phyloP scores from a whole-genome alignment of 2,329 filamentous ascomycete genomes.

The Ilyonectria sp. region DNA sequence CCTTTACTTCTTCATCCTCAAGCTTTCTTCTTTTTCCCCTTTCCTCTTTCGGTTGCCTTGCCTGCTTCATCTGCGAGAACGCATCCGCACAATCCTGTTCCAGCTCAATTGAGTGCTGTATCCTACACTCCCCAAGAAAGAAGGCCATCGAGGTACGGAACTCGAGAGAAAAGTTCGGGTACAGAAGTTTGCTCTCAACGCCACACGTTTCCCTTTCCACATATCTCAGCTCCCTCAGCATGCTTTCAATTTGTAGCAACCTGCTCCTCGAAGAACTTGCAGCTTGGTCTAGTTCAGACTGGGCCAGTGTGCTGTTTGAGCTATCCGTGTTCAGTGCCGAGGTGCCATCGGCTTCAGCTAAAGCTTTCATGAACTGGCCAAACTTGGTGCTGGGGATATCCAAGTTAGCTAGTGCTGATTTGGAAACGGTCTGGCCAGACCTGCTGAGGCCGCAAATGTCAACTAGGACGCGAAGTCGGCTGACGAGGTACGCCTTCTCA shows the following conservation, averaged over 20 bases:
- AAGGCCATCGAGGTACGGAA: conserved; percentile 52
- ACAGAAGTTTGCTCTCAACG: conserved; percentile 55
- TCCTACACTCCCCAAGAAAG: conserved; percentile 45
- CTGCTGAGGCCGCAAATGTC: conserved; percentile 53
- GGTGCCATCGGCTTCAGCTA: conserved; percentile 35
- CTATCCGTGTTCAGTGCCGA: conserved; percentile 21
- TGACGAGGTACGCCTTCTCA: conserved; percentile 47
- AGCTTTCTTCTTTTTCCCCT: not conserved
- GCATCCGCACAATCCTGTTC: conserved; percentile 39
- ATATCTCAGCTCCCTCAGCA: conserved; percentile 51
- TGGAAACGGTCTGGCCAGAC: conserved; percentile 19
- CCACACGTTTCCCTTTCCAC: conserved; percentile 49
- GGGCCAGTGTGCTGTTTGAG: not conserved
- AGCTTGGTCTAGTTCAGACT: conserved; percentile 2
- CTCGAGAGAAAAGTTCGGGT: conserved; percentile 45
- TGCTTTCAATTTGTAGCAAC: conserved; percentile 53
- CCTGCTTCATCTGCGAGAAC: conserved; percentile 22
- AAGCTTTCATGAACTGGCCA: conserved; percentile 40
- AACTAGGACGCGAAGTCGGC: conserved; percentile 54
- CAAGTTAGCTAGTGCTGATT: conserved; percentile 44
- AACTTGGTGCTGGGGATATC: conserved; percentile 44
- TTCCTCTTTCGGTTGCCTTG: not conserved
- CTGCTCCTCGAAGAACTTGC: conserved; percentile 42
- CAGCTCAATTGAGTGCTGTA: conserved; percentile 42
- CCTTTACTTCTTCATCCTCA: conserved; percentile 17